Evolutionary conservation across 208 protist genomes (phyloP).

Genomic region (Trypanosoma congolense): DNA sequence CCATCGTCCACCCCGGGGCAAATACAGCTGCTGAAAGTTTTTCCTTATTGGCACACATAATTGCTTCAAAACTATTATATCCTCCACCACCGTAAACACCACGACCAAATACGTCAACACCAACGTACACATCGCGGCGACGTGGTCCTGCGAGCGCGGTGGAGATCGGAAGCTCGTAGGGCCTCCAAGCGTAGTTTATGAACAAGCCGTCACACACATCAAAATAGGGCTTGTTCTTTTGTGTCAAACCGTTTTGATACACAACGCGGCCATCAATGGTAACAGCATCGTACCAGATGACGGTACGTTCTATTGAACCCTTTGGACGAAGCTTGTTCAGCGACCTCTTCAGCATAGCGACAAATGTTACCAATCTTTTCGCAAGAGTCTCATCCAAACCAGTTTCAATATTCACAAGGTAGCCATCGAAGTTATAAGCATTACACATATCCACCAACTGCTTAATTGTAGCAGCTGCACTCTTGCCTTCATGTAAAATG

Average conservation of each 20-base stretch:
- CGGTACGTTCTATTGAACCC: slow-evolving; percentile 13
- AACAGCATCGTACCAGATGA: slow-evolving; percentile 91
- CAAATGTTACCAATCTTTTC: slow-evolving; percentile 54
- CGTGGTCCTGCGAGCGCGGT: slow-evolving; percentile 26
- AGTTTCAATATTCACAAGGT: slow-evolving; percentile 89
- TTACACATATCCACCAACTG: slow-evolving; percentile 56
- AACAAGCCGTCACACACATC: slow-evolving; percentile 79
- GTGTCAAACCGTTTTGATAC: slow-evolving; percentile 81
- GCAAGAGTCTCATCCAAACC: slow-evolving; percentile 26
- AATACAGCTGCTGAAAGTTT: slow-evolving; percentile 83
- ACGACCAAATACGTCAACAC: slow-evolving; percentile 86
- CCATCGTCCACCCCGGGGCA: slow-evolving; percentile 84
- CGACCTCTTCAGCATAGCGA: slow-evolving; percentile 34
- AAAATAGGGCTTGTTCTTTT: slow-evolving; percentile 82
- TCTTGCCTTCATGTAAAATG: slow-evolving; percentile 22
- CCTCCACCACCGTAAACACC: slow-evolving; percentile 62
- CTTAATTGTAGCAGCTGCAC: slow-evolving; percentile 33
- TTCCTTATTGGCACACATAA: slow-evolving; percentile 19
- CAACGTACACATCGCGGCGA: slow-evolving; percentile 59
- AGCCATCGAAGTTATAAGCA: slow-evolving; percentile 87
- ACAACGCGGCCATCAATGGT: slow-evolving; percentile 41
- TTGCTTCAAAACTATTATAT: slow-evolving; percentile 54
- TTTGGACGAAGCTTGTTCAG: slow-evolving; percentile 10
- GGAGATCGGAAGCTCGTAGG: slow-evolving; percentile 30
- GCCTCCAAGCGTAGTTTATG: slow-evolving; percentile 88